A percentile compares a stretch with the other conserved stretches of the same genome.
Conservation (phyloP, 768 basidiomycete species). For the Trametes punicea region DNA sequence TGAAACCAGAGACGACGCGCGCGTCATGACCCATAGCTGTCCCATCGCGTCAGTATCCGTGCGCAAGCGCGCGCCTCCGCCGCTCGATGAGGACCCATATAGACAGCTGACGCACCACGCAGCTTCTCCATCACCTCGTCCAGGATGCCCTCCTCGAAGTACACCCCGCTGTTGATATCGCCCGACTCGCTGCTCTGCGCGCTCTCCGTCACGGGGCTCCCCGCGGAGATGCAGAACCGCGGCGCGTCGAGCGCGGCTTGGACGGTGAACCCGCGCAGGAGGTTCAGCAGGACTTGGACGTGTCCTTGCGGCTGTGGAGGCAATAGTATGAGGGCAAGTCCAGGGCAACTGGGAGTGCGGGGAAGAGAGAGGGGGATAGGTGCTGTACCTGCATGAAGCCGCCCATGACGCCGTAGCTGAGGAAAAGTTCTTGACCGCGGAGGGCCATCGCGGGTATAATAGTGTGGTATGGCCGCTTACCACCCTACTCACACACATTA, state of each 20-base stretch:
- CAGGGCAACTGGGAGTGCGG: no score
- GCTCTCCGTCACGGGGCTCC: conserved; percentile 58
- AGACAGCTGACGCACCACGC: conserved; percentile 46
- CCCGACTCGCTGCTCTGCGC: conserved; percentile 49
- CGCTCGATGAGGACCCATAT: no score
- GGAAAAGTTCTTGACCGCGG: conserved; percentile 74
- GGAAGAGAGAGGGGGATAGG: neutral
- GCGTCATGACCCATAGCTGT: conserved; percentile 90
- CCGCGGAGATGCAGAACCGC: conserved; percentile 92
- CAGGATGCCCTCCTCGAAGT: conserved; percentile 82
- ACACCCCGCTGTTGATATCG: conserved; percentile 77
- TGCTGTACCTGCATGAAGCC: conserved; percentile 78
- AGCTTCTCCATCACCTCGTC: conserved; percentile 61
- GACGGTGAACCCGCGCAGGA: conserved; percentile 80
- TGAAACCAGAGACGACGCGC: conserved; percentile 55
- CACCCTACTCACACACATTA: conserved; percentile 42
- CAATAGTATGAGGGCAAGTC: no score
- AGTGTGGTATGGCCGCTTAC: conserved; percentile 89
- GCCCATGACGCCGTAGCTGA: conserved; percentile 91
- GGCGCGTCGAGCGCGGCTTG: conserved; percentile 94
- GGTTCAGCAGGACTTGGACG: conserved; percentile 88
- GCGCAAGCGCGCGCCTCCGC: no score
- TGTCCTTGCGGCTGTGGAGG: conserved; percentile 83
- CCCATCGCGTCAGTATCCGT: neutral
- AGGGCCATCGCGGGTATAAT: conserved; percentile 91